These are phyloP conservation scores for Macrolepiota dolichaula DNA, from an alignment of 768 basidiomycete species.

Conservation along the genomic window DNA sequence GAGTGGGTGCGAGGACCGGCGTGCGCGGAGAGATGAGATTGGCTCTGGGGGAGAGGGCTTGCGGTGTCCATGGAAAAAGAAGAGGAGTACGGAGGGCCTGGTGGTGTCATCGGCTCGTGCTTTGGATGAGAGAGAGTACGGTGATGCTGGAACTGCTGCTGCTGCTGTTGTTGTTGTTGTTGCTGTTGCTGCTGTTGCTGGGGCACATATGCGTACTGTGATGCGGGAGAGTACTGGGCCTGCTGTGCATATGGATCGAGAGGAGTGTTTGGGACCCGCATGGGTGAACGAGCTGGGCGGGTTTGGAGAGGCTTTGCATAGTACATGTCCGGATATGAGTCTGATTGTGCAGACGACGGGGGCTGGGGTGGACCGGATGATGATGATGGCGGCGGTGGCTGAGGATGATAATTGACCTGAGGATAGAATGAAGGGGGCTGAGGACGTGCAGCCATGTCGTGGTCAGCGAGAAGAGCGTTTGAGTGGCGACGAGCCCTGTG, in stretches of 20 bases:
- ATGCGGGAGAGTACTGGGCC: conserved; percentile 61
- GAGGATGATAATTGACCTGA: conserved; percentile 27
- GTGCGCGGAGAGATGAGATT: conserved; percentile 49
- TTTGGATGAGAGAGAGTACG: conserved; percentile 59
- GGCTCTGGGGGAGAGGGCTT: conserved; percentile 55
- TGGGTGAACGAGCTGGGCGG: conserved; percentile 55
- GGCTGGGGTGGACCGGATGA: conserved; percentile 23
- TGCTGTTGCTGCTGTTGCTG: conserved; percentile 39
- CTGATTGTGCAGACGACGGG: conserved; percentile 36
- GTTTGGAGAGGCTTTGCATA: conserved; percentile 58
- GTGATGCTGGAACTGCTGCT: conserved; percentile 51
- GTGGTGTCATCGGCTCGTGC: conserved; percentile 46
- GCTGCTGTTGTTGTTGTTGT: conserved; percentile 38
- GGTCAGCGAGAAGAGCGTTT: conserved; percentile 54
- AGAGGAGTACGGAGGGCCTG: conserved; percentile 18
- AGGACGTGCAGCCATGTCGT: conserved; percentile 35
- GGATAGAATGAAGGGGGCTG: conserved; percentile 56
- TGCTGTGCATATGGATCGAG: conserved; percentile 74
- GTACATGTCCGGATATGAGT: conserved; percentile 61
- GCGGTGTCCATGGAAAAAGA: conserved; percentile 65
- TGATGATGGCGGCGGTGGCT: background rate
- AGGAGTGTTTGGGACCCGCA: conserved; percentile 48
- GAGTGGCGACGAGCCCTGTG: conserved; percentile 63
- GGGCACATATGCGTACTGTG: conserved; percentile 46
- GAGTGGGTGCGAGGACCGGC: conserved; percentile 51